A percentile compares a stretch with the other conserved stretches of the same genome.
Conservation (phyloP, 1,284 basidiomycete genomes). For the Apiotrichum mycotoxinovorans region DNA sequence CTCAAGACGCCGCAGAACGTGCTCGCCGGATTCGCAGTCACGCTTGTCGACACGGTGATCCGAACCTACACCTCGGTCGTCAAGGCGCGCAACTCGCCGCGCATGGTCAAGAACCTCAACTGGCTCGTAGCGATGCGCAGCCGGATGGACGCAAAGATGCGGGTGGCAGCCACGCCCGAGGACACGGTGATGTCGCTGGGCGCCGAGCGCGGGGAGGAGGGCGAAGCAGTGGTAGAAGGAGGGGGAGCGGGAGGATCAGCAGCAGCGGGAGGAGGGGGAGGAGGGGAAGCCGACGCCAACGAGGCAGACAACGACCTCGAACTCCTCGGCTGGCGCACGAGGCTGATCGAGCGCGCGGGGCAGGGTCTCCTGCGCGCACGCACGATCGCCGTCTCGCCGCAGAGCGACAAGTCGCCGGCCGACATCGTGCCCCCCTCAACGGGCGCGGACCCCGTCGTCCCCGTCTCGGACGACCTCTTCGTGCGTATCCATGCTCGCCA, state of each 20-base stretch:
- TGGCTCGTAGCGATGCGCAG: constrained; percentile 25
- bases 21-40: constrained; percentile 12
- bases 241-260: too few relatives aligned
- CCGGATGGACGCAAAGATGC: constrained; percentile 5
- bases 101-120: constrained; percentile 20
- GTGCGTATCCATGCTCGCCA: too few relatives aligned
- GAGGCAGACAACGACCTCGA: constrained; percentile 15
- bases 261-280: too few relatives aligned
- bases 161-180: neutral
- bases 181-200: neutral
- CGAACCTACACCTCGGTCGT: constrained; percentile 16
- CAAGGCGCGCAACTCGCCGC: constrained; percentile 10
- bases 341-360: constrained; percentile 23
- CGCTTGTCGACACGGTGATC: constrained; percentile 21
- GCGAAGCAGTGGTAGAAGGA: too few relatives aligned
- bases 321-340: constrained; percentile 30
- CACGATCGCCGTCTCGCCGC: neutral
- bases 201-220: too few relatives aligned
- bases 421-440: too few relatives aligned
- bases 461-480: constrained; percentile 1
- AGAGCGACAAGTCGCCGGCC: too few relatives aligned
- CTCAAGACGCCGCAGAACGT: constrained; percentile 12
- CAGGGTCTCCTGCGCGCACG: neutral
- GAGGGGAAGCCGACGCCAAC: too few relatives aligned
- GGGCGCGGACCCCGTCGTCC: too few relatives aligned